Evolutionary conservation across 352 stramenopile species (phyloP), one percentile per base, ranked within the genome.

Genomic region (Bremia lactucae): DNA sequence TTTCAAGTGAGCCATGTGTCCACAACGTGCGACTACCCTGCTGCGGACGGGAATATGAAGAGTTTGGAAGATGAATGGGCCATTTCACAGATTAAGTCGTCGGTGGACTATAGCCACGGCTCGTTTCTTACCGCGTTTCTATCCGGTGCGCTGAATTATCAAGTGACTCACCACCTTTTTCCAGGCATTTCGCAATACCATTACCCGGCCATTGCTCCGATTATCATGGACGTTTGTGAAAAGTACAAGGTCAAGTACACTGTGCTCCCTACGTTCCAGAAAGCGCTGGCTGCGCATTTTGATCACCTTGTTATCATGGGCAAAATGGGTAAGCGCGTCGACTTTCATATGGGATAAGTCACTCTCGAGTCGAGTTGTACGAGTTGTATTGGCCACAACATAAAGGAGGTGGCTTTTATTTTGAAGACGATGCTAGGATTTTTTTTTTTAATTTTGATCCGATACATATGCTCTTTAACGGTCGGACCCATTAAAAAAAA

Each of bases 81-180:
- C 24, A 74, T 91, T 35, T 86, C 81, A 42, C 92, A 97, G 67
- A 74, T 97, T 49, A 94, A 96, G 69, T 96, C 92, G 34, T 92
- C 80, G 37, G 92, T 96, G 38, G 94, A 97, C 62, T 97, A 97
- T 67, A 69, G 59, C 33, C 72, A 95, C 48, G 65, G 72, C 36
- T 92, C 70, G 48, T 52, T 58, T 29, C 10, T 96, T 16, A 86
- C 83, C 41, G 83, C 96, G 34, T 97, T 97, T 67, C 61, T 96
- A n/a, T 77, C 90, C 24, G 94, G 92, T 46, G 95, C 83, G 47
- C 72, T 98, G 13, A 98, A 98, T 71, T 97, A 98, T 62, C 94
- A 98, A 62, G 88, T 97, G 53, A 95, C 95, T 49, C 79, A 92
- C 62, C 80, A 93, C 63, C 56, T 93, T 34, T 93, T 88, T 87